Conservation (phyloP, 2,329 filamentous ascomycete genomes). For the Orbilia ellipsospora region DNA sequence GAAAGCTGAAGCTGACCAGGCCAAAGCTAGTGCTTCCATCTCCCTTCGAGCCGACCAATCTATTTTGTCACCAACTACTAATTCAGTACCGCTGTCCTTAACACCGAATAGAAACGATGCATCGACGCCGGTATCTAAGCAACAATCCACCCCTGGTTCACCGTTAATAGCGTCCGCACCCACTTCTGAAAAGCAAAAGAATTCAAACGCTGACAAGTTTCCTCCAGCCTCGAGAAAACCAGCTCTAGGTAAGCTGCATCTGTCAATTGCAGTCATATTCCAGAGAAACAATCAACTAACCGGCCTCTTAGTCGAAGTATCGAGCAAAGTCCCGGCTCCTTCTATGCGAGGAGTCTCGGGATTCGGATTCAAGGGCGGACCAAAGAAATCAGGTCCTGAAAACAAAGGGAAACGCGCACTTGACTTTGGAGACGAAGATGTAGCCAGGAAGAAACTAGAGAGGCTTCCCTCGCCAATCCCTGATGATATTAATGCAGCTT, state of each 20-base stretch:
- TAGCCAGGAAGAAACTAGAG: constrained; percentile 85
- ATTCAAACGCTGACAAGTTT: constrained; percentile 60
- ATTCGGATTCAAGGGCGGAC: constrained; percentile 81
- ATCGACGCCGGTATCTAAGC: constrained; percentile 53
- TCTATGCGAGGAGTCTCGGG: constrained; percentile 76
- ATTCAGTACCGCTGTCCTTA: constrained; percentile 37
- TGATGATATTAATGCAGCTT: constrained; percentile 66
- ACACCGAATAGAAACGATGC: constrained; percentile 39
- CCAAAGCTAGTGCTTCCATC: constrained; percentile 57
- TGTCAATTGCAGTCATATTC: background rate
- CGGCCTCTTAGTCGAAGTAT: constrained; percentile 56
- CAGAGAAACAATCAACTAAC: constrained; percentile 56
- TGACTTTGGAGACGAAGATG: constrained; percentile 88
- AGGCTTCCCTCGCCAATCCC: constrained; percentile 83
- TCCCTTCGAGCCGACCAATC: constrained; percentile 57
- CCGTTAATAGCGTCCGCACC: constrained; percentile 58
- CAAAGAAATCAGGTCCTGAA: constrained; percentile 73
- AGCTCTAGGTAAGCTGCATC: constrained; percentile 56
- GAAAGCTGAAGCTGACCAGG: constrained; percentile 59
- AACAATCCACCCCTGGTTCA: constrained; percentile 55
- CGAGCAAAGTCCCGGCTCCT: constrained; percentile 67
- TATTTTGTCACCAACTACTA: constrained; percentile 55
- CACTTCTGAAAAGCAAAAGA: constrained; percentile 58
- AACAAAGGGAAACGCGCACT: constrained; percentile 75
- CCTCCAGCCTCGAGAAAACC: constrained; percentile 58